Conservation (phyloP, 2,329 filamentous ascomycete genomes). For the Curvularia spicifera region DNA sequence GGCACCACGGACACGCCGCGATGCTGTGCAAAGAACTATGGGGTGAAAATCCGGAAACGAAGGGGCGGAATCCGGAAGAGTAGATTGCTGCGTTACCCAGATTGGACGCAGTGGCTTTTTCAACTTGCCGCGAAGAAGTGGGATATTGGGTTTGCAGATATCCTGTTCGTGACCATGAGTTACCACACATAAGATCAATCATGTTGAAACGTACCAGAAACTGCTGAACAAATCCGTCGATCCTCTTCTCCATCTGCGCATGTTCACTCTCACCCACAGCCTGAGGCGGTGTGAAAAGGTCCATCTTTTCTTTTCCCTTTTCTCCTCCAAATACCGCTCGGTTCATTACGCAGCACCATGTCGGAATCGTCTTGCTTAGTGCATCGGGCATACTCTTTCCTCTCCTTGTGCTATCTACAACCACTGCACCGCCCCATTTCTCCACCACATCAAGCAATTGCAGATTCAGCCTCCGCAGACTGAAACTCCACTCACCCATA, state of each 20-base stretch:
- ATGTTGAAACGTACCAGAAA: constrained; percentile 50
- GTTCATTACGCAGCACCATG: constrained; percentile 92
- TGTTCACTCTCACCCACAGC: constrained; percentile 78
- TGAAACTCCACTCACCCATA: constrained; percentile 88
- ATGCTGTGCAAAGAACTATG: constrained; percentile 85
- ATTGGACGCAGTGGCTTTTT: constrained; percentile 76
- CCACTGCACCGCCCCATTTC: constrained; percentile 74
- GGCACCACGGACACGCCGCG: constrained; percentile 70
- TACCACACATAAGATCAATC: not conserved
- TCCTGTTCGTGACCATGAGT: constrained; percentile 41
- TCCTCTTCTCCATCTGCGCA: constrained; percentile 72
- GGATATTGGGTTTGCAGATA: constrained; percentile 66
- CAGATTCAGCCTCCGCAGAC: constrained; percentile 80
- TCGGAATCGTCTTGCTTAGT: constrained; percentile 88
- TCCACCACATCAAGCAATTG: constrained; percentile 75
- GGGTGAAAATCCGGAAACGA: constrained; percentile 68
- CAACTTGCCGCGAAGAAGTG: constrained; percentile 61
- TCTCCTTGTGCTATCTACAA: constrained; percentile 90
- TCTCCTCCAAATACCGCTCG: constrained; percentile 73
- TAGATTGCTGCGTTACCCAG: constrained; percentile 77
- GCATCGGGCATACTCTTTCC: constrained; percentile 98
- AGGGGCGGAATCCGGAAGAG: constrained; percentile 55
- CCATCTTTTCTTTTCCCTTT: constrained; percentile 30
- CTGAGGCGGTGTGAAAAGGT: constrained; percentile 73
- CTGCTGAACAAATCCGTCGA: constrained; percentile 63